These are phyloP conservation scores for Hyphopichia khmerensis DNA, from an alignment of 1,139 yeast species.

Conservation along the genomic window DNA sequence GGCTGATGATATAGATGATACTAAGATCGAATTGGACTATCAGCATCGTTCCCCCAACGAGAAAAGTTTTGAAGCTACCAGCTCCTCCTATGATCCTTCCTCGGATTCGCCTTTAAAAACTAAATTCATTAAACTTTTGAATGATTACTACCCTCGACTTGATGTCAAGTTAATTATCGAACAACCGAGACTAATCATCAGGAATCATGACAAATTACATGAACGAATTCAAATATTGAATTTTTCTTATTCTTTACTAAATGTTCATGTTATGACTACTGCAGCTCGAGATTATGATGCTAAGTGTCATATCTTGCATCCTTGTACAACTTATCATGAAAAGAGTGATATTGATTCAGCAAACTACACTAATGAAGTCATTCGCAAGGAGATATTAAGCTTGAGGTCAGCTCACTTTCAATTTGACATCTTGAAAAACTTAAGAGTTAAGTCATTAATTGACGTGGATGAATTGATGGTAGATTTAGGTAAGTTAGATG, in stretches of 20 bases:
- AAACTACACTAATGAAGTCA: slow-evolving; percentile 2
- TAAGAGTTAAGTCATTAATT: slow-evolving; percentile 24
- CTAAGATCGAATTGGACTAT: slow-evolving; percentile 17
- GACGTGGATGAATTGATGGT: slow-evolving; percentile 21
- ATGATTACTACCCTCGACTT: slow-evolving; percentile 44
- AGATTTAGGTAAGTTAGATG: slow-evolving; percentile 31
- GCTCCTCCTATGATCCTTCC: background rate
- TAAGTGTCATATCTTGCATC: slow-evolving; percentile 35
- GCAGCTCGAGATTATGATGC: slow-evolving; percentile 34
- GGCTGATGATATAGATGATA: slow-evolving; percentile 12
- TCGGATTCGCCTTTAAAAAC: slow-evolving; percentile 6
- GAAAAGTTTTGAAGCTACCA: background rate
- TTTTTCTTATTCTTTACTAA: slow-evolving; percentile 38
- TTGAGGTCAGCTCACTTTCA: slow-evolving; percentile 21
- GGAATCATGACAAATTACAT: slow-evolving; percentile 21
- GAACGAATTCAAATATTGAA: slow-evolving; percentile 29
- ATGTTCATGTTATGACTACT: slow-evolving; percentile 37
- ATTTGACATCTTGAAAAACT: slow-evolving; percentile 29
- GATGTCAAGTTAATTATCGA: slow-evolving; percentile 43
- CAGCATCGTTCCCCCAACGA: slow-evolving; percentile 3
- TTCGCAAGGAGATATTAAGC: slow-evolving; percentile 19
- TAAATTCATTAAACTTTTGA: slow-evolving; percentile 24
- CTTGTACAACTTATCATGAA: slow-evolving; percentile 32
- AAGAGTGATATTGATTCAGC: slow-evolving; percentile 11
- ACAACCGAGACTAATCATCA: slow-evolving; percentile 42